Conservation (phyloP, 257 asterid genomes). For the Jaltomata sinuosa region DNA sequence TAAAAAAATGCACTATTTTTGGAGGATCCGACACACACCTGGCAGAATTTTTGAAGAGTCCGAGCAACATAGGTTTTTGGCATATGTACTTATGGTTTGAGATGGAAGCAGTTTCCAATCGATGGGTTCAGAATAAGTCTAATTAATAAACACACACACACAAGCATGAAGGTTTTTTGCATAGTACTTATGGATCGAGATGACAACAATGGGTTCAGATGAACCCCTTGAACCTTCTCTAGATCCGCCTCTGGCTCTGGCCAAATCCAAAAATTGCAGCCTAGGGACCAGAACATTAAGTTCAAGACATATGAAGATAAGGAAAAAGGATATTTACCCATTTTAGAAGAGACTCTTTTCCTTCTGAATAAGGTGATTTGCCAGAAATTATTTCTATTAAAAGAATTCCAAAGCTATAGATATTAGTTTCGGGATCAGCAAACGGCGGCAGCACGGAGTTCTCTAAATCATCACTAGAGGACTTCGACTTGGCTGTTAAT, state of each 20-base stretch:
- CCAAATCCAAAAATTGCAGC: background rate
- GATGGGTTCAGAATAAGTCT: background rate
- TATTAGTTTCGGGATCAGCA: slow-evolving; percentile 41
- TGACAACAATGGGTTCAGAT: background rate
- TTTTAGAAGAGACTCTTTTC: slow-evolving; percentile 36
- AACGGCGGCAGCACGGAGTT: slow-evolving; percentile 28
- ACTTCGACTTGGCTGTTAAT: slow-evolving; percentile 35
- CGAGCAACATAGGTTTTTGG: background rate
- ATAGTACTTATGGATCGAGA: background rate
- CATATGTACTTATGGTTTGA: background rate
- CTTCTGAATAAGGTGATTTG: slow-evolving; percentile 45
- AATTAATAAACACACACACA: background rate
- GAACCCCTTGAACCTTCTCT: background rate
- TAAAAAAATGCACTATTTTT: background rate
- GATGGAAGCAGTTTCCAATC: background rate
- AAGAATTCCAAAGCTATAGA: slow-evolving; percentile 59
- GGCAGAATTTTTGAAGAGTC: background rate
- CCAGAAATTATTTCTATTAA: slow-evolving; percentile 80
- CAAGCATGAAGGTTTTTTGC: background rate
- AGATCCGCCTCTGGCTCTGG: background rate
- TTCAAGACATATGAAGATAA: background rate
- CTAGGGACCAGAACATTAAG: background rate
- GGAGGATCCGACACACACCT: background rate
- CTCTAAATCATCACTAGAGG: slow-evolving; percentile 26
- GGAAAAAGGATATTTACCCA: slow-evolving; percentile 35